Percentiles rank a stretch among this genome's conserved stretches.
phyloP scores from a whole-genome alignment of 208 protist species.

The Wallacemonas sp. region DNA sequence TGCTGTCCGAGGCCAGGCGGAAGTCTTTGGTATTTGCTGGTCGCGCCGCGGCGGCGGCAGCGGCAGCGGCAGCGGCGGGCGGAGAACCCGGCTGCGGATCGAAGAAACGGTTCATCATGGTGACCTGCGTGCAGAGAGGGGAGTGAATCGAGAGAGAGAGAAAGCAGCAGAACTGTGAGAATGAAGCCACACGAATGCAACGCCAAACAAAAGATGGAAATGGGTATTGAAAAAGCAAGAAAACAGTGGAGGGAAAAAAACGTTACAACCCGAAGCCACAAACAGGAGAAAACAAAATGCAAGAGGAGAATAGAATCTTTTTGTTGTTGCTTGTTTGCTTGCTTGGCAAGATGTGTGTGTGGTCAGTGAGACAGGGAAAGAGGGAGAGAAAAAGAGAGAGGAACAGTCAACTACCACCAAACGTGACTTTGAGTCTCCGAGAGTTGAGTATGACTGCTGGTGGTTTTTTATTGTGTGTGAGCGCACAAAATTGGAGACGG shows the following conservation, averaged over 20 bases:
- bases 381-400: slow-evolving; percentile 13
- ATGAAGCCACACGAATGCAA: slow-evolving; percentile 5
- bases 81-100: slow-evolving; percentile 6
- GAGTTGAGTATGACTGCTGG: too few species aligned
- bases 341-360: too few species aligned
- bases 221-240: background rate
- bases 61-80: background rate
- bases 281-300: too few species aligned
- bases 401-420: too few species aligned
- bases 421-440: too few species aligned
- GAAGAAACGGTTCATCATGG: slow-evolving; percentile 11
- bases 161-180: background rate
- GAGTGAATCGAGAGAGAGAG: background rate
- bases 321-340: too few species aligned
- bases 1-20: slow-evolving; percentile 47
- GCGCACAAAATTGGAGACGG: too few species aligned
- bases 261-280: too few species aligned
- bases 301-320: too few species aligned
- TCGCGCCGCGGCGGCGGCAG: slow-evolving; percentile 1
- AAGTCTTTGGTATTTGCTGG: too few species aligned
- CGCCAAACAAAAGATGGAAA: slow-evolving; percentile 12
- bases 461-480: too few species aligned
- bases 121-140: background rate
- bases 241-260: background rate
- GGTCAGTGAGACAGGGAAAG: too few species aligned